Evolutionary conservation across 768 basidiomycete genomes (phyloP), one percentile per base, ranked within the genome.

Genomic region (Auriscalpium orientale): DNA sequence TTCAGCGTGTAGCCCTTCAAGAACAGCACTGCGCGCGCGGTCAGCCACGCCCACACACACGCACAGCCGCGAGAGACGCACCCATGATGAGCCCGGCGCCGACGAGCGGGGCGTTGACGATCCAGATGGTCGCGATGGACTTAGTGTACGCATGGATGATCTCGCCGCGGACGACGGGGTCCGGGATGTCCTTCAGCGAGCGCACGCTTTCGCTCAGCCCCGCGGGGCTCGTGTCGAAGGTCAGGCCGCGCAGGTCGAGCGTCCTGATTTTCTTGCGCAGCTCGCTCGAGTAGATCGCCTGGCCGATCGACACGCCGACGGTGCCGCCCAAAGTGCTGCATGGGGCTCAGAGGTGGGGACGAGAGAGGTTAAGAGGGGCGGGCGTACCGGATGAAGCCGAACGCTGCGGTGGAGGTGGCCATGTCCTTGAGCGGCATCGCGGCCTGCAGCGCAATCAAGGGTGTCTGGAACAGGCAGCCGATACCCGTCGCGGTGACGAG

Each of bases 351-450:
- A 56, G 36, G 37, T 47, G 35, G 38, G n/a, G 16, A 53, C 55
- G 49, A 22, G 56, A 15, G n/a, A 22, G 28, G 11, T 16, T 37
- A 28, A 28, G 28, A 2, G 28, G 52, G 28, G 33, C 5, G 18
- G 16, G 55, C 70, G 34, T 65, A 84, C 81, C 86, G 78, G 59
- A 92, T 71, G 64, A 93, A 85, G 20, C 80, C 79, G 64, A 85
- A 87, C 0, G 83, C 82, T 1, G 79, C 73, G 0, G 90, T 90
- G 53, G 82, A 83, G 2, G 90, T 90, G 2, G 90, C 89, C 89
- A 92, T 90, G 60, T 92, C 89, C 62, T 83, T 84, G 15, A 89
- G 64, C 0, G 91, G 91, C 90, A 94, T 94, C 1, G 90, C 85
- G 1, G 89, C 88, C 70, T 93, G 91, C 13, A 93, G 70, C 13